phyloP scores from a whole-genome alignment of 1,139 yeast species.

The Yamadazyma sp. region DNA sequence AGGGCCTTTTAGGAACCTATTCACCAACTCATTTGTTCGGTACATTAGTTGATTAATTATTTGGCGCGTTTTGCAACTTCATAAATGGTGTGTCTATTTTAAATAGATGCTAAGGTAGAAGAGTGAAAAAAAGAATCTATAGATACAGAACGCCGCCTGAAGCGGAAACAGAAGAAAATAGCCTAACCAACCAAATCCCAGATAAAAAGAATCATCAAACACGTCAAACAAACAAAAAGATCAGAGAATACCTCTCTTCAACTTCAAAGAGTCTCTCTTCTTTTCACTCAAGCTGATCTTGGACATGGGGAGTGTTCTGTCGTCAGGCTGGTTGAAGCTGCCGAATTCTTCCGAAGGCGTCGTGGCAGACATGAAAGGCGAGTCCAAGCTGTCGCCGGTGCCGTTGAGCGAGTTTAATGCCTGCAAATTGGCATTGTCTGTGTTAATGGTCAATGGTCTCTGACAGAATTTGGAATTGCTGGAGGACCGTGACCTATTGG shows the following conservation, averaged over 20 bases:
- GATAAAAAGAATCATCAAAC: neutral
- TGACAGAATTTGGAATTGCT: conserved; percentile 24
- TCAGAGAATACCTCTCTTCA: conserved; percentile 49
- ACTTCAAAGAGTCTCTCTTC: conserved; percentile 47
- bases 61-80: neutral
- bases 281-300: conserved; percentile 44
- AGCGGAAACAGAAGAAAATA: neutral
- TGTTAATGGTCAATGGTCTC: conserved; percentile 41
- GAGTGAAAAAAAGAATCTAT: neutral
- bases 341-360: conserved; percentile 38
- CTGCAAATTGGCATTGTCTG: conserved; percentile 34
- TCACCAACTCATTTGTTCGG: conserved; percentile 6
- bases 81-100: too few species aligned
- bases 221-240: neutral
- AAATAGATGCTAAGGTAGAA: too few species aligned
- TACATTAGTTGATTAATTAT: neutral
- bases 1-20: conserved; percentile 11
- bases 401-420: conserved; percentile 30
- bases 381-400: conserved; percentile 33
- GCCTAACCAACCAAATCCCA: neutral
- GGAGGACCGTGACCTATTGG: conserved; percentile 8
- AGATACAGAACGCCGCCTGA: neutral
- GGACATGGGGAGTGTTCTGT: conserved; percentile 25
- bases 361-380: conserved; percentile 47
- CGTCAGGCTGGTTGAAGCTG: conserved; percentile 15